Percentiles rank a stretch among this genome's conserved stretches.
phyloP scores from a whole-genome alignment of 1,139 yeast species.

The Geotrichum europaeum region DNA sequence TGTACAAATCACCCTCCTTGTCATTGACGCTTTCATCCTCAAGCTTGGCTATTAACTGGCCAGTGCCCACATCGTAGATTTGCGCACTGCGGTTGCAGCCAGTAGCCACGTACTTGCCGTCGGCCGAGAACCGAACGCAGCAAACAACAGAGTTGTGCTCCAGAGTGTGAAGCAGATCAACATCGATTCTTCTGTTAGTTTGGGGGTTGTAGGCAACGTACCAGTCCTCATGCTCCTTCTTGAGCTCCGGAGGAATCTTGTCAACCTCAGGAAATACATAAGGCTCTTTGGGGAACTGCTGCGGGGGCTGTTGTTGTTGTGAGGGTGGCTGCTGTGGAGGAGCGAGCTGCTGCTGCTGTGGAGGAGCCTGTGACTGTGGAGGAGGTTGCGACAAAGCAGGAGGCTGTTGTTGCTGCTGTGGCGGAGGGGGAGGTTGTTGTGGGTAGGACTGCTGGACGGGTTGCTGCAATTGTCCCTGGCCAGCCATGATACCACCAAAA shows the following conservation, averaged over 20 bases:
- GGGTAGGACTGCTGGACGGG: conserved; percentile 9
- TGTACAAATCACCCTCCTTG: conserved; percentile 70
- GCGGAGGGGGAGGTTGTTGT: conserved; percentile 11
- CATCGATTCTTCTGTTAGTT: conserved; percentile 61
- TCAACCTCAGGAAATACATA: not conserved
- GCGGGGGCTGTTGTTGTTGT: conserved; percentile 16
- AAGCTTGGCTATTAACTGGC: conserved; percentile 79
- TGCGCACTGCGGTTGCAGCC: conserved; percentile 86
- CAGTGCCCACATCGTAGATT: conserved; percentile 87
- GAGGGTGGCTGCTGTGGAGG: conserved; percentile 22
- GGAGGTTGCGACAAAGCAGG: conserved; percentile 23
- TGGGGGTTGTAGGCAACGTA: conserved; percentile 68
- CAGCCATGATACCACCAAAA: conserved; percentile 33
- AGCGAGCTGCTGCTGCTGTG: conserved; percentile 18
- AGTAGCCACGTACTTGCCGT: conserved; percentile 52
- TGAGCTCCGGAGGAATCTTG: conserved; percentile 63
- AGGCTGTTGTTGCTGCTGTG: conserved; percentile 16
- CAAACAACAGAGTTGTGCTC: conserved; percentile 94
- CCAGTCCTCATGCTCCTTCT: conserved; percentile 81
- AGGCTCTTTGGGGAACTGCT: conserved; percentile 11
- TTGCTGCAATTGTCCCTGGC: conserved; percentile 22
- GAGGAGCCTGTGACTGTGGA: conserved; percentile 24
- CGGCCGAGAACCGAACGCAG: conserved; percentile 73
- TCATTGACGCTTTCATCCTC: conserved; percentile 59
- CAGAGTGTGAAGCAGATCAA: conserved; percentile 79